A percentile compares a stretch with the other conserved stretches of the same genome.
phyloP scores from a whole-genome alignment of 2,329 filamentous ascomycete genomes.

The Passalora sequoiae region DNA sequence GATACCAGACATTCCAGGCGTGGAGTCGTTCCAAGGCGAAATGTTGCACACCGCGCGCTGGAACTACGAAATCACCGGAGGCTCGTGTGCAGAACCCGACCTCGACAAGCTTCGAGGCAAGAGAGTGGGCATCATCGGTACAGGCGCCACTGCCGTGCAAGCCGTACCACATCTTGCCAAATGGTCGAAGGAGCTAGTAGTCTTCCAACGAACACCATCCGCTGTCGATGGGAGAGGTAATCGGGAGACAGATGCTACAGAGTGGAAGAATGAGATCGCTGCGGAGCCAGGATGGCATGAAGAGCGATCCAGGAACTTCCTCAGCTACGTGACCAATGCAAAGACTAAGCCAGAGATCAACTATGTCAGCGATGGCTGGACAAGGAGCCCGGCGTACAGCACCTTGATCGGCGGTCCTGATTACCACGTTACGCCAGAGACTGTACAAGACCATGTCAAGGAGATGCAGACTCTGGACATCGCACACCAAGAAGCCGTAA shows the following conservation, averaged over 20 bases:
- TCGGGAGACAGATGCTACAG: conserved; percentile 38
- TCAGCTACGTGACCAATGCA: conserved; percentile 35
- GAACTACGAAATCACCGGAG: conserved; percentile 42
- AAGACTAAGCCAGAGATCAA: conserved; percentile 36
- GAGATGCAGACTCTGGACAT: conserved; percentile 41
- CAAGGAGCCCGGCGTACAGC: conserved; percentile 16
- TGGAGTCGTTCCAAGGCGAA: conserved; percentile 37
- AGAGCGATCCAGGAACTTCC: conserved; percentile 44
- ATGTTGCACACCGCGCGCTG: conserved; percentile 44
- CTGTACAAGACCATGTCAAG: conserved; percentile 36
- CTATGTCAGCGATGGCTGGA: conserved; percentile 36
- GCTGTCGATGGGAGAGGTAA: conserved; percentile 35
- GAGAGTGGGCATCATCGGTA: conserved; percentile 42
- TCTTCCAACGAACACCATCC: conserved; percentile 44
- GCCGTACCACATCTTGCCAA: conserved; percentile 37
- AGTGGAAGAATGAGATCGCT: conserved; percentile 38
- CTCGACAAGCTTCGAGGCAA: conserved; percentile 39
- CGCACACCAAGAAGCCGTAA: conserved; percentile 41
- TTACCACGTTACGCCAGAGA: conserved; percentile 34
- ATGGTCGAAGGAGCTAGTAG: conserved; percentile 35
- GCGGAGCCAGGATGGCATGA: conserved; percentile 47
- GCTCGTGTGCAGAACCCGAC: conserved; percentile 28
- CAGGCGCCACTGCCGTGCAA: conserved; percentile 25
- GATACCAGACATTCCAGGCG: conserved; percentile 41
- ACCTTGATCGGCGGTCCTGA: conserved; percentile 37